Conservation (phyloP, 805 yeast genomes). For the Babjeviella inositovora region DNA sequence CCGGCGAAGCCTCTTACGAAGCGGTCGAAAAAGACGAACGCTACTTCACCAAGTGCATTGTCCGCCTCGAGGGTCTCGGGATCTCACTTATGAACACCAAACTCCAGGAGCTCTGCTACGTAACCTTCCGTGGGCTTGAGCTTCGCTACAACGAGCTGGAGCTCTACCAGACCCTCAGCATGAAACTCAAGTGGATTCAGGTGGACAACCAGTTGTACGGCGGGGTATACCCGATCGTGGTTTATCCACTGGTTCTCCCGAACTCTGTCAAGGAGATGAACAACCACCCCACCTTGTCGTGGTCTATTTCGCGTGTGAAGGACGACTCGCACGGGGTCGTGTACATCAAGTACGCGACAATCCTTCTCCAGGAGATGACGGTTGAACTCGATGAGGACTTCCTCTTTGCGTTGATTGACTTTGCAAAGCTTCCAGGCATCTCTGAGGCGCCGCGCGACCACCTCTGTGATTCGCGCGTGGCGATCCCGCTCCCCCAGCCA, state of each 20-base stretch:
- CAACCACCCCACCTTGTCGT: conserved; percentile 82
- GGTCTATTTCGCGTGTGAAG: conserved; percentile 66
- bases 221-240: conserved; percentile 70
- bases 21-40: conserved; percentile 31
- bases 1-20: conserved; percentile 2
- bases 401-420: conserved; percentile 65
- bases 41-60: conserved; percentile 30
- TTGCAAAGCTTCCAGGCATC: conserved; percentile 69
- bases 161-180: conserved; percentile 60
- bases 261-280: conserved; percentile 72
- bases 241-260: conserved; percentile 85
- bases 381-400: conserved; percentile 92
- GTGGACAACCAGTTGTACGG: conserved; percentile 86
- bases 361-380: conserved; percentile 79
- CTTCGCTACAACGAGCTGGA: conserved; percentile 72
- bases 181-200: conserved; percentile 88
- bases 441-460: conserved; percentile 21
- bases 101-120: conserved; percentile 65
- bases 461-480: conserved; percentile 46
- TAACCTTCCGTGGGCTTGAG: conserved; percentile 73
- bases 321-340: conserved; percentile 85
- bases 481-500: conserved; percentile 54
- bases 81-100: conserved; percentile 64
- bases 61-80: conserved; percentile 76
- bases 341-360: conserved; percentile 83